Percentiles rank a stretch among this genome's conserved stretches.
These are phyloP conservation scores for Sophora flavescens DNA, from an alignment of 306 rosid species.

Conservation along the genomic window DNA sequence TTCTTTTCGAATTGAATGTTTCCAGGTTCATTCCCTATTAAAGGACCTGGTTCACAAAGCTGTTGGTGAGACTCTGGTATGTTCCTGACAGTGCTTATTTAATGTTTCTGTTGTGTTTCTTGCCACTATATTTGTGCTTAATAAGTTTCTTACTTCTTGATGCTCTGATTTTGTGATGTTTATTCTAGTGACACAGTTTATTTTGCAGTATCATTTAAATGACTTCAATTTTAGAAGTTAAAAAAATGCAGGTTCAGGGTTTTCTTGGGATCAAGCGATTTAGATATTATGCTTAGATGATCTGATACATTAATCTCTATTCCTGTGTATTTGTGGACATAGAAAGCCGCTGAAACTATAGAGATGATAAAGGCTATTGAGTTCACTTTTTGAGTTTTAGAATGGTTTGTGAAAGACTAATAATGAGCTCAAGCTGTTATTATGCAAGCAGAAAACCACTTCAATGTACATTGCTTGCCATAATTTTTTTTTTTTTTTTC, in stretches of 20 bases:
- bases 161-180: constrained; percentile 2
- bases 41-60: constrained; percentile 94
- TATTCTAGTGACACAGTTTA: constrained; percentile 20
- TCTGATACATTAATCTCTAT: not conserved
- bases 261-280: constrained; percentile 9
- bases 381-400: not conserved
- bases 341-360: not conserved
- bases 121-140: constrained; percentile 18
- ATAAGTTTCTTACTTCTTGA: not conserved
- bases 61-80: constrained; percentile 81
- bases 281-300: constrained; percentile 8
- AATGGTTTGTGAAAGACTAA: not conserved
- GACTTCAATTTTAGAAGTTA: constrained; percentile 28
- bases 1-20: constrained; percentile 41
- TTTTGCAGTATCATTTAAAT: constrained; percentile 16
- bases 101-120: constrained; percentile 31
- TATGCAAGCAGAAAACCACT: not conserved
- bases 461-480: not conserved
- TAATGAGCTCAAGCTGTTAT: not conserved
- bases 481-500: not conserved
- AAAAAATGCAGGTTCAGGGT: not conserved
- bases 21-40: constrained; percentile 82
- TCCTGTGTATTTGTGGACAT: not conserved
- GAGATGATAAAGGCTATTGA: not conserved
- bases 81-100: constrained; percentile 43